Evolutionary conservation across 495 filamentous ascomycete genomes (phyloP).

Genomic region (Rostrohypoxylon terebratum): DNA sequence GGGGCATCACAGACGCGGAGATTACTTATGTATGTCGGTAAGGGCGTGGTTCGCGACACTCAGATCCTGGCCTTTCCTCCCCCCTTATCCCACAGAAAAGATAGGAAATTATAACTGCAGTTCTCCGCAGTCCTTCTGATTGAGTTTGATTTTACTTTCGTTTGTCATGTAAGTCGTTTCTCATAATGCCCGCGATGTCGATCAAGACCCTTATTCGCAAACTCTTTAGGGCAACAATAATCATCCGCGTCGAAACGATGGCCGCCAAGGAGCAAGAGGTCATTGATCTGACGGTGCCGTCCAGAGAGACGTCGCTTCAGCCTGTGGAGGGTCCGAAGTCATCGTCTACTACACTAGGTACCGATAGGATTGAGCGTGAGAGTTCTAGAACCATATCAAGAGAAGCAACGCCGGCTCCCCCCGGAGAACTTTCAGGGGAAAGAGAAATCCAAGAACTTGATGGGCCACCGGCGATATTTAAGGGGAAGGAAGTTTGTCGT

Average conservation of each 20-base stretch:
- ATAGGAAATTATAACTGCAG: slow-evolving; percentile 12
- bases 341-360: background rate
- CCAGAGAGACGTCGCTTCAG: background rate
- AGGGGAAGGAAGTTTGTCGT: slow-evolving; percentile 16
- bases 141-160: background rate
- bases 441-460: slow-evolving; percentile 13
- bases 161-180: slow-evolving; percentile 26
- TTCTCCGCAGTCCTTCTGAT: background rate
- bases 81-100: background rate
- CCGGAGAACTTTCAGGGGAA: background rate
- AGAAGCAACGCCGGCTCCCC: slow-evolving; percentile 11
- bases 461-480: background rate
- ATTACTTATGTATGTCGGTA: slow-evolving; percentile 1
- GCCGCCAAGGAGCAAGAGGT: slow-evolving; percentile 4
- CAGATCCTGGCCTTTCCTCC: background rate
- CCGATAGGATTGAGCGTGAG: background rate
- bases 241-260: slow-evolving; percentile 18
- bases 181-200: slow-evolving; percentile 7
- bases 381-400: slow-evolving; percentile 8
- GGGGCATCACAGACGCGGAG: background rate
- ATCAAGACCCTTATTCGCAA: slow-evolving; percentile 32
- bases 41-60: background rate
- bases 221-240: slow-evolving; percentile 25
- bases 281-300: slow-evolving; percentile 18
- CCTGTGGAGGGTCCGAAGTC: background rate